These are phyloP conservation scores for Hevea brasiliensis DNA, from an alignment of 345 rosid species.

Conservation along the genomic window DNA sequence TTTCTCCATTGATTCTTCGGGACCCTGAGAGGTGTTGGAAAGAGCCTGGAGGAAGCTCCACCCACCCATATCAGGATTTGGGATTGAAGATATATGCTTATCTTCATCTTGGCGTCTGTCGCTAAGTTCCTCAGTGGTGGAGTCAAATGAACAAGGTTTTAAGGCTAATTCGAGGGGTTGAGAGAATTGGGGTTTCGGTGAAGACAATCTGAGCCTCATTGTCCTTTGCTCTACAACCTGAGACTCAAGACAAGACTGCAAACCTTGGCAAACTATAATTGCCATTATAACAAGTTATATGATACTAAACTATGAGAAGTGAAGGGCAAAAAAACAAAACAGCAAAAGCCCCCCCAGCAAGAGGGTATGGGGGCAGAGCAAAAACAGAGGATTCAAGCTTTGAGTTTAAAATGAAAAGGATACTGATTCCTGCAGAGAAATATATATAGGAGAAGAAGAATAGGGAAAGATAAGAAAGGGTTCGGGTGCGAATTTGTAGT, in stretches of 20 bases:
- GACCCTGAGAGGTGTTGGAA: conserved; percentile 22
- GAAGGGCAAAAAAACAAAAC: not conserved
- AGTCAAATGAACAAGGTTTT: conserved; percentile 35
- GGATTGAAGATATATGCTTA: conserved; percentile 8
- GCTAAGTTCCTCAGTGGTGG: conserved; percentile 22
- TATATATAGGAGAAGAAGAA: not conserved
- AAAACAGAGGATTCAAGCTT: conserved; percentile 14
- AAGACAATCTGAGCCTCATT: conserved; percentile 56
- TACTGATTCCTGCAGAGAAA: conserved; percentile 2
- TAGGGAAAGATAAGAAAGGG: conserved; percentile 21
- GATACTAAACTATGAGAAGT: not conserved
- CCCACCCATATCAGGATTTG: conserved; percentile 29
- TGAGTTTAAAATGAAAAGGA: not conserved
- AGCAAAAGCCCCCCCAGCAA: not conserved
- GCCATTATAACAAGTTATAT: conserved; percentile 39
- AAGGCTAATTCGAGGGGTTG: conserved; percentile 42
- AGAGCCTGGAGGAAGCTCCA: conserved; percentile 59
- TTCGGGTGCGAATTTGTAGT: conserved; percentile 54
- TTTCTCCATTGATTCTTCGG: conserved; percentile 25
- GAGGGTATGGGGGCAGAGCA: conserved; percentile 18
- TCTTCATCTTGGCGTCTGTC: conserved; percentile 27
- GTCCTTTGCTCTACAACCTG: conserved; percentile 54
- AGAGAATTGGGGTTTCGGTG: conserved; percentile 39
- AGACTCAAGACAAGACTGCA: conserved; percentile 58
- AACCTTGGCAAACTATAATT: conserved; percentile 64